Base-by-base conservation (phyloP, 2,329 filamentous ascomycete species). In the Paraconiothyrium brasiliense region DNA sequence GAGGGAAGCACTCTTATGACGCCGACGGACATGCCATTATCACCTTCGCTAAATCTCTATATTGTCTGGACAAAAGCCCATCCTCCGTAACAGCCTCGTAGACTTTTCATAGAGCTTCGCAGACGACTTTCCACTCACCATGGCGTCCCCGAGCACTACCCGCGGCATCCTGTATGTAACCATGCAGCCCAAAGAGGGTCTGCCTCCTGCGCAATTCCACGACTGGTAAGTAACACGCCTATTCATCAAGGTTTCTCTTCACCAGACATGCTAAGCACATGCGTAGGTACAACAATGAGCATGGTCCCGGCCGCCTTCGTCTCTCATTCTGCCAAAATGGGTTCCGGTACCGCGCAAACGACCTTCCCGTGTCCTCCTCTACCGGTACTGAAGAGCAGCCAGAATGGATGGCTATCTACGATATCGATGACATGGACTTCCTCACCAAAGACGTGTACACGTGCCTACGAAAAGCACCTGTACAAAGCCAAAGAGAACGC, bases 91-190 rank as follows among this genome's bases (percentile, higher is more conserved):
- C 10, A 20, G 41, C 30, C 3, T n/a, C 47, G 35, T n/a, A 30
- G 16, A 13, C 10, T 9, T 10, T 4, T 22, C 39, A 46, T 16
- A 37, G 22, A 39, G 7, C n/a, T 14, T n/a, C 9, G 14, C 20
- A 35, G 27, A n/a, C 55, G 52, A 48, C 48, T 30, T 20, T 35
- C 20, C 49, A 43, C 14, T 37, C 63, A 71, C 5, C 52, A 84
- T 84, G 81, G 75, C 81, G 57, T 71, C 76, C 56, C 70, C 70
- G 66, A 63, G 48, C 14, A 65, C 82, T 78, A 58, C 86, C 86
- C 69, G 72, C 10, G 92, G 92, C 62, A 88, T 93, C 71, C 88
- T 97, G 73, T 93, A 90, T 77, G 93, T 97, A 69, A 93, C 92
- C 16, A 96, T 96, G 90, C 89, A 94, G 79, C 92, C 92, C 70